Conservation (phyloP, 768 basidiomycete species). For the Candolleomyces eurysporus region DNA sequence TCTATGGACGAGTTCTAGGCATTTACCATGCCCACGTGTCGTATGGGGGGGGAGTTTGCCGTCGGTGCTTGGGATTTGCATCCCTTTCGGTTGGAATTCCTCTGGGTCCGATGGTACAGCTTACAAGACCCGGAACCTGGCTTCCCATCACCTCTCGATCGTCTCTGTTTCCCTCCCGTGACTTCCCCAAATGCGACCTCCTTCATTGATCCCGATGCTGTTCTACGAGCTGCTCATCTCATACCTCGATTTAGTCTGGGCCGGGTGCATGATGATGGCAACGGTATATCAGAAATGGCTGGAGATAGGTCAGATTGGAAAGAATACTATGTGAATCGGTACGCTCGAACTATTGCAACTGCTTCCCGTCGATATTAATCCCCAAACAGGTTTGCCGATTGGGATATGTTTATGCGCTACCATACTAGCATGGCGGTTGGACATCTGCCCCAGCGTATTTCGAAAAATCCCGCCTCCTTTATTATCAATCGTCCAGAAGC, state of each 20-base stretch:
- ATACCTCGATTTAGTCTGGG: not conserved
- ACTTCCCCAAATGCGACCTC: not conserved
- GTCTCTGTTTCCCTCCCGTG: not conserved
- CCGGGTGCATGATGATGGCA: not conserved
- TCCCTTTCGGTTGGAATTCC: not conserved
- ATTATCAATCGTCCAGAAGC: too few species aligned
- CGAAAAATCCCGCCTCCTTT: too few species aligned
- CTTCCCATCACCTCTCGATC: not conserved
- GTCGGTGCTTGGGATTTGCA: not conserved
- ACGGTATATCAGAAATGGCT: not conserved
- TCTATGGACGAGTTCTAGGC: conserved; percentile 20
- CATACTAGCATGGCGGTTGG: not conserved
- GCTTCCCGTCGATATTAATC: too few species aligned
- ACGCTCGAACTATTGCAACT: too few species aligned
- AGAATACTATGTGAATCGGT: not conserved
- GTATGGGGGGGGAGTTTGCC: conserved; percentile 8
- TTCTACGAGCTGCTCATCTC: not conserved
- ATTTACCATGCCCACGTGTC: conserved; percentile 18
- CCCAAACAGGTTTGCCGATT: not conserved
- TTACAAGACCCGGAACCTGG: not conserved
- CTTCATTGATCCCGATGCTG: not conserved
- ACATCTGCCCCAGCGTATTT: not conserved
- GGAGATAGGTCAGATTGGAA: not conserved
- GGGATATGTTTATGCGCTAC: conserved; percentile 1
- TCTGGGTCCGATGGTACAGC: not conserved